A percentile compares a stretch with the other conserved stretches of the same genome.
phyloP scores from a whole-genome alignment of 306 rosid species.

The Adenanthera pavonina region DNA sequence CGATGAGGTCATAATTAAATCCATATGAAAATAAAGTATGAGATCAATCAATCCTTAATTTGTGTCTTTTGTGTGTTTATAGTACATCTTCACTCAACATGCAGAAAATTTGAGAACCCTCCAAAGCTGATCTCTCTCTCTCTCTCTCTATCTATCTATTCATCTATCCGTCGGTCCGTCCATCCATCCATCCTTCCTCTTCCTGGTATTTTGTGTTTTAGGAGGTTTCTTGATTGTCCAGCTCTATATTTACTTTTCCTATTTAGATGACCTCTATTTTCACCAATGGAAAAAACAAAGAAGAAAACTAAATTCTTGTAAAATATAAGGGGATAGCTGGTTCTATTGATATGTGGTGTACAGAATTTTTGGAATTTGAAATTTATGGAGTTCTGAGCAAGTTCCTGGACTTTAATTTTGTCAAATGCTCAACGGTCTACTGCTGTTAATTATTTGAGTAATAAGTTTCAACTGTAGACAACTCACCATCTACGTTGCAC shows the following conservation, averaged over 20 bases:
- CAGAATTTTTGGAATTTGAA: background rate
- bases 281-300: background rate
- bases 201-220: background rate
- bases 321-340: background rate
- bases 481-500: background rate
- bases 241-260: background rate
- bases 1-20: background rate
- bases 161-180: too few species aligned
- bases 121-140: background rate
- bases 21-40: background rate
- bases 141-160: too few species aligned
- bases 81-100: background rate
- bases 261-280: background rate
- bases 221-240: background rate
- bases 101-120: background rate
- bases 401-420: conserved; percentile 3
- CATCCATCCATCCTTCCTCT: background rate
- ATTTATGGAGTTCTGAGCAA: background rate
- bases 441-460: background rate
- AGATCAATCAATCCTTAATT: background rate
- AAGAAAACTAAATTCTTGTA: background rate
- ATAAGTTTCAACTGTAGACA: background rate
- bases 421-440: background rate
- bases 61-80: background rate
- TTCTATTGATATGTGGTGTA: background rate